A percentile compares a stretch with the other conserved stretches of the same genome.
Evolutionary conservation across 208 protist genomes (phyloP).

Genomic region (Angomonas desouzai): DNA sequence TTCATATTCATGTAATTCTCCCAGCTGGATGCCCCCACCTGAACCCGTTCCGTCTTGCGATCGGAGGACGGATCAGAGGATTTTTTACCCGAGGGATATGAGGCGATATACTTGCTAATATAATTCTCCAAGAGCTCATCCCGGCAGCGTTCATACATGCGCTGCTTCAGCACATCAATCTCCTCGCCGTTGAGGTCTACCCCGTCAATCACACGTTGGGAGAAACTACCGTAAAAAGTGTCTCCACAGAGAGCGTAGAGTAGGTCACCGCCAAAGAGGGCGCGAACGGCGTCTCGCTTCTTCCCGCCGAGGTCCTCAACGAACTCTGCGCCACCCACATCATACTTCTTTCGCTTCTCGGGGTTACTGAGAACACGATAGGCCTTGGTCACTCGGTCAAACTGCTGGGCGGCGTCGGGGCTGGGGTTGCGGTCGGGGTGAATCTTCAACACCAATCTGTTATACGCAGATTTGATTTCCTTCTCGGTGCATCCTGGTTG

Average conservation of each 20-base stretch:
- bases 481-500: conserved; percentile 43
- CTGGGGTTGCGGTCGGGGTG: conserved; percentile 88
- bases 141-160: conserved; percentile 55
- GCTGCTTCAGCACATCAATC: conserved; percentile 51
- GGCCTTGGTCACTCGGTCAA: conserved; percentile 91
- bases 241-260: conserved; percentile 50
- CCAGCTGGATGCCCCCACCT: conserved; percentile 9
- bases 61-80: neutral
- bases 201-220: conserved; percentile 75
- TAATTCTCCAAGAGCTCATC: conserved; percentile 65
- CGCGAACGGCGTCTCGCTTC: conserved; percentile 67
- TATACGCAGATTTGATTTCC: conserved; percentile 89
- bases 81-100: neutral
- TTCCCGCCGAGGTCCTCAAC: conserved; percentile 86
- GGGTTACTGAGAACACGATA: conserved; percentile 96
- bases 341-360: conserved; percentile 96
- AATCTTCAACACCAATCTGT: conserved; percentile 73
- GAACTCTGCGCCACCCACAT: conserved; percentile 94
- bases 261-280: conserved; percentile 76
- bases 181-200: conserved; percentile 77
- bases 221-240: conserved; percentile 70
- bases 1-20: conserved; percentile 20
- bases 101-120: conserved; percentile 29
- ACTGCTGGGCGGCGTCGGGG: conserved; percentile 79
- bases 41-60: neutral